Evolutionary conservation across 1,284 basidiomycete species (phyloP).

Genomic region (Apiotrichum laibachii): DNA sequence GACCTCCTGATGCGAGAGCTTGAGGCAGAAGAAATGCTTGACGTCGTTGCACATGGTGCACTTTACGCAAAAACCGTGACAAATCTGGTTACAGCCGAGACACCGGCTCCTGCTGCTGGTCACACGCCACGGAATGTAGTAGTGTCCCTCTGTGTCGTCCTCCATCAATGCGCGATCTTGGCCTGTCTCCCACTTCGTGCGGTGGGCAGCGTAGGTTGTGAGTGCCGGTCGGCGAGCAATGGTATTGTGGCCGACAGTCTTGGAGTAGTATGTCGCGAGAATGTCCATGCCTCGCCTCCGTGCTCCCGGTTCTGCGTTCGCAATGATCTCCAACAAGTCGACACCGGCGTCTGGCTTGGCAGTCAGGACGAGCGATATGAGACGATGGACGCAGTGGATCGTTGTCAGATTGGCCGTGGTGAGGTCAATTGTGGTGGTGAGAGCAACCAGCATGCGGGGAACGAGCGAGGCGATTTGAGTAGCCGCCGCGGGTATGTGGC

Average conservation of each 20-base stretch:
- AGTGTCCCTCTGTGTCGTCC: conserved; percentile 34
- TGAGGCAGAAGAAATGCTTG: conserved; percentile 38
- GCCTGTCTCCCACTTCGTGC: conserved; percentile 38
- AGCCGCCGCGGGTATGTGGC: conserved; percentile 12
- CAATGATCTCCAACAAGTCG: conserved; percentile 67
- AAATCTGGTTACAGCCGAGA: conserved; percentile 22
- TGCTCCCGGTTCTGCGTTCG: conserved; percentile 61
- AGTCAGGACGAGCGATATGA: conserved; percentile 61
- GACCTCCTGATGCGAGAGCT: conserved; percentile 14
- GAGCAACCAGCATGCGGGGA: conserved; percentile 31
- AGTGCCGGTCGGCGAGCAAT: conserved; percentile 36
- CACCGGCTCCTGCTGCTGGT: conserved; percentile 15
- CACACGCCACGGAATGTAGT: conserved; percentile 40
- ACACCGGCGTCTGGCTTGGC: conserved; percentile 66
- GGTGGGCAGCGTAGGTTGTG: conserved; percentile 30
- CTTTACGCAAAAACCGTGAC: conserved; percentile 33
- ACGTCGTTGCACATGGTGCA: conserved; percentile 38
- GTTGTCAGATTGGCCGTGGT: conserved; percentile 36
- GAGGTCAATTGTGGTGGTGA: conserved; percentile 34
- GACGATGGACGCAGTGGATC: conserved; percentile 58
- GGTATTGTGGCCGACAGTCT: conserved; percentile 62
- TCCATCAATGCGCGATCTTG: conserved; percentile 31
- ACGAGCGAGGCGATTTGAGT: conserved; percentile 30
- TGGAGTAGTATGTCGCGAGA: conserved; percentile 64
- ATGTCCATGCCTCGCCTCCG: conserved; percentile 59